These are phyloP conservation scores for Haplosporangium sp. DNA, from an alignment of 371 early-diverging fungal genomes.

Conservation along the genomic window DNA sequence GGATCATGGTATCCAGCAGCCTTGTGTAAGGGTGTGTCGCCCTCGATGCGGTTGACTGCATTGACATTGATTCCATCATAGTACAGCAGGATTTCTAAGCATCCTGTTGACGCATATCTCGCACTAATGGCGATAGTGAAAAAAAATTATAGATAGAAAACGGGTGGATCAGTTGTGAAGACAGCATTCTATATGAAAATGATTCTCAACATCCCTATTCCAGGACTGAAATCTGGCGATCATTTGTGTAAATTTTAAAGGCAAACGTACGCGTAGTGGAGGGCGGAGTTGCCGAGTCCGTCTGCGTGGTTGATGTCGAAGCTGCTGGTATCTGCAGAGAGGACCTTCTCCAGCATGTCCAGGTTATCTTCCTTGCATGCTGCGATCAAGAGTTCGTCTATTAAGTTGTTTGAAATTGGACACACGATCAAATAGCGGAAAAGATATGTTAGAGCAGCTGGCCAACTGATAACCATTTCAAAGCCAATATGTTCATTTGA, in stretches of 20 bases:
- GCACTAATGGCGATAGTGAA: slow-evolving; percentile 57
- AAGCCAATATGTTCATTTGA: background rate
- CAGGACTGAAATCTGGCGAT: background rate
- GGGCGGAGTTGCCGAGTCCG: slow-evolving; percentile 69
- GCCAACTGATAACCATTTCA: background rate
- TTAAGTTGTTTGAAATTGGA: background rate
- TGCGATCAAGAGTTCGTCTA: slow-evolving; percentile 41
- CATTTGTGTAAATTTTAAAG: too few species aligned
- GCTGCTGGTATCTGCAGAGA: slow-evolving; percentile 35
- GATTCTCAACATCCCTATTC: background rate
- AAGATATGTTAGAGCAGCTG: background rate
- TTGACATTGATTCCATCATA: slow-evolving; percentile 63
- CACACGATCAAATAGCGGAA: background rate
- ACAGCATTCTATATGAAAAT: background rate
- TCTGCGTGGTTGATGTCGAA: slow-evolving; percentile 70
- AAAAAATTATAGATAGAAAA: background rate
- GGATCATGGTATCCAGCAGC: slow-evolving; percentile 67
- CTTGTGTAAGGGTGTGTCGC: slow-evolving; percentile 74
- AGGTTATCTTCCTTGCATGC: slow-evolving; percentile 46
- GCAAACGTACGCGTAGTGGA: slow-evolving; percentile 72
- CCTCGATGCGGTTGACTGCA: slow-evolving; percentile 59
- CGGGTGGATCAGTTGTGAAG: background rate
- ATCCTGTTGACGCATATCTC: slow-evolving; percentile 64
- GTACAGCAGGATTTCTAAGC: slow-evolving; percentile 64
- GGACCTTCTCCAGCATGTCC: slow-evolving; percentile 40